Conservation (phyloP, 2,329 filamentous ascomycete genomes). For the Colletotrichum sp. region DNA sequence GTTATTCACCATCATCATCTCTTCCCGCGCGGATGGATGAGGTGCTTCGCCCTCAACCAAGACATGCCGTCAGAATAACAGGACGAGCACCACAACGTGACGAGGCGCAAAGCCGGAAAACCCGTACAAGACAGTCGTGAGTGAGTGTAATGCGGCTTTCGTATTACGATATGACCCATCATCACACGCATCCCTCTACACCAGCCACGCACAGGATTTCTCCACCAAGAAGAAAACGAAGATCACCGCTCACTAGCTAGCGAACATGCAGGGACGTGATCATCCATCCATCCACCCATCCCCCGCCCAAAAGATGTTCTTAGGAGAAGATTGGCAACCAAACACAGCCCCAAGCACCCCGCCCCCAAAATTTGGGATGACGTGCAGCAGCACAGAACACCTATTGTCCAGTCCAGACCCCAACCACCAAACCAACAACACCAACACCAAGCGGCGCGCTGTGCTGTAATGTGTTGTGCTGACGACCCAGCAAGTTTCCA, state of each 20-base stretch:
- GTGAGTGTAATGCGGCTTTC: not conserved
- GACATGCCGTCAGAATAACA: not conserved
- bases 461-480: not conserved
- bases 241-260: not conserved
- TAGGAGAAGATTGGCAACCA: not conserved
- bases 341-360: not conserved
- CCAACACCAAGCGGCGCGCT: not conserved
- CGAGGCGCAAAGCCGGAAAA: accelerated
- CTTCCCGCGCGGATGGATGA: too few species aligned
- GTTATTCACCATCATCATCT: accelerated
- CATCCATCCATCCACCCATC: not conserved
- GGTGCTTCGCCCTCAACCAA: not conserved
- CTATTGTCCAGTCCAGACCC: not conserved
- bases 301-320: not conserved
- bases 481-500: not conserved
- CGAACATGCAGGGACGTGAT: not conserved
- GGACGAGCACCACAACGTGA: not conserved
- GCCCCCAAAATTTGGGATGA: not conserved
- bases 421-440: not conserved
- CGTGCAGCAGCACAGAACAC: not conserved
- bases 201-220: not conserved
- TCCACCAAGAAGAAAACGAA: not conserved
- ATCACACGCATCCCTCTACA: not conserved
- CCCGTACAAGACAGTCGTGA: not conserved
- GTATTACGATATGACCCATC: not conserved